Base-by-base conservation (phyloP, 441 rosid species). In the Corymbia calophylla region DNA sequence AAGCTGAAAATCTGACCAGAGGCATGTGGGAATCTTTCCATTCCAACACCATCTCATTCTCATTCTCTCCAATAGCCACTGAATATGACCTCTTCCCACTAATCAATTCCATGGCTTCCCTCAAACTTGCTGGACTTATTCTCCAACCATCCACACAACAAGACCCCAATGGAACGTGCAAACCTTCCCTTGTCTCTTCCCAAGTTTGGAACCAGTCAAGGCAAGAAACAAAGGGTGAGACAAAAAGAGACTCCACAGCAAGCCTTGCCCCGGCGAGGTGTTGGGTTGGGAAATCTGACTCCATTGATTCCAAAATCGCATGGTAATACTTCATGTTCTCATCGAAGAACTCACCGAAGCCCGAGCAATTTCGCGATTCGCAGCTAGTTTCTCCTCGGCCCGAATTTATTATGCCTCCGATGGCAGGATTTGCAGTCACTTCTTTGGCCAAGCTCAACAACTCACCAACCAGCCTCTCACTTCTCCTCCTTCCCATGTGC, bases 221-320 rank as follows among this genome's bases (percentile, higher is more conserved):
- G 56, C 89, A 73, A 35, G 89, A 87, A 4, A 91, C 62, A 51
- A 14, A 87, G 48, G 95, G 95, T 17, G 89, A 89, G 47, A 91
- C 89, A 55, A 94, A 95, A 3, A 95, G 92, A 77, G 88, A 88
- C 86, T 95, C 95, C 93, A 94, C 89, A 7, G 93, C 91, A 87
- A 92, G 35, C 87, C 94, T 92, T 82, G 95, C 95, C 88, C 93
- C 93, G 39, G 55, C 53, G 1, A 93, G 90, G n/a, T 87, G 56
- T 9, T 86, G 82, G 27, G 35, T 23, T 4, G 93, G 90, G 29
- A 95, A 92, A 39, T 73, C 89, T 88, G 89, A 49, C 84, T 91
- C 92, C 27, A 92, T 90, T 31, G 94, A 93, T 64, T 95, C 93
- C 87, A 92, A 58, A 62, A 93, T 17, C 11, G 93, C 94, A 53